phyloP scores from a whole-genome alignment of 371 early-diverging fungal genomes.

The Syncephalis plumigaleata region DNA sequence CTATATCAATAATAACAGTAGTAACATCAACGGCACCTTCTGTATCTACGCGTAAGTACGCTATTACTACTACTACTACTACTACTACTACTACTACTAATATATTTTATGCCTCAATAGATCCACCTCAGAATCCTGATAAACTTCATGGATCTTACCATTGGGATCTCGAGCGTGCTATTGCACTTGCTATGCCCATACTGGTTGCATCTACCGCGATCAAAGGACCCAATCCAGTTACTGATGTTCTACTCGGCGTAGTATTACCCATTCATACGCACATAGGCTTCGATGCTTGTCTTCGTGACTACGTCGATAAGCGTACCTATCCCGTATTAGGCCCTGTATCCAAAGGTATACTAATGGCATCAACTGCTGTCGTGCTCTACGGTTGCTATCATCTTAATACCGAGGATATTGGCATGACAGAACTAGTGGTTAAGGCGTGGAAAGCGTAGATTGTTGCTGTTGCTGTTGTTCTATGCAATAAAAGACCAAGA shows the following conservation, averaged over 20 bases:
- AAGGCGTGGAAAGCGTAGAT: constrained; percentile 61
- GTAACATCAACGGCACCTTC: too few relatives aligned
- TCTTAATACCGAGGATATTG: constrained; percentile 91
- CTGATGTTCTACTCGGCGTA: constrained; percentile 76
- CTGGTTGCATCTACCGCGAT: constrained; percentile 53
- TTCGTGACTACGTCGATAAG: constrained; percentile 69
- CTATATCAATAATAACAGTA: too few relatives aligned
- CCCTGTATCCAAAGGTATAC: constrained; percentile 34
- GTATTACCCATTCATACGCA: constrained; percentile 81
- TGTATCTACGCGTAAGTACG: too few relatives aligned
- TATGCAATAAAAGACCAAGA: background rate
- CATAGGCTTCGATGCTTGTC: constrained; percentile 54
- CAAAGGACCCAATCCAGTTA: constrained; percentile 63
- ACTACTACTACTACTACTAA: too few relatives aligned
- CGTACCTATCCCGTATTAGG: constrained; percentile 46
- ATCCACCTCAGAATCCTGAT: constrained; percentile 4
- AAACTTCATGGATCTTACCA: constrained; percentile 58
- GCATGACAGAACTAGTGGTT: constrained; percentile 72
- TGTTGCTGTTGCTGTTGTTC: background rate
- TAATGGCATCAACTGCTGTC: constrained; percentile 50
- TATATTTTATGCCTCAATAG: too few relatives aligned
- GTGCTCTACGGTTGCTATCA: constrained; percentile 73
- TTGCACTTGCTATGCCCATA: constrained; percentile 57
- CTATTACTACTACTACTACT: too few relatives aligned
- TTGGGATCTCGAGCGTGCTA: constrained; percentile 81